phyloP scores from a whole-genome alignment of 2,329 filamentous ascomycete genomes.

The Nectriaceae sp. region DNA sequence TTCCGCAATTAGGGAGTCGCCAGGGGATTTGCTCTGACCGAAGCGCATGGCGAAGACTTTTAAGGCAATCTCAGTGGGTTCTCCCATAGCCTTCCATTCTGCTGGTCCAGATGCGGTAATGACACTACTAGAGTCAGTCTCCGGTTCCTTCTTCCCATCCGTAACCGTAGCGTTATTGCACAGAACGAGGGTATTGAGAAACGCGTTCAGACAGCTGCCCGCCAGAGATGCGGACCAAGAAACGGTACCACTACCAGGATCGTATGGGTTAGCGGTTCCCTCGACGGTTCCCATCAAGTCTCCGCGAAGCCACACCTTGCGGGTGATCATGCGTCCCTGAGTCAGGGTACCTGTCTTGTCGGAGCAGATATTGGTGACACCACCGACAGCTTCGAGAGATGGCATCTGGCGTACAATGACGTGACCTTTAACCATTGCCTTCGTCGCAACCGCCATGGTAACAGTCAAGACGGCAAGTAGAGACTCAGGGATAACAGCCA shows the following conservation, averaged over 20 bases:
- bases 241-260: constrained; percentile 59
- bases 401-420: constrained; percentile 68
- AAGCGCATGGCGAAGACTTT: constrained; percentile 74
- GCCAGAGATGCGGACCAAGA: constrained; percentile 44
- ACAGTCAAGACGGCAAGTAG: constrained; percentile 71
- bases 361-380: constrained; percentile 70
- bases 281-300: constrained; percentile 55
- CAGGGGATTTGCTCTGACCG: constrained; percentile 49
- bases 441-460: constrained; percentile 68
- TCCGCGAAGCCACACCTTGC: constrained; percentile 61
- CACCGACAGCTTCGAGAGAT: constrained; percentile 67
- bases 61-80: constrained; percentile 74
- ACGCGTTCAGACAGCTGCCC: constrained; percentile 44
- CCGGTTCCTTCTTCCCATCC: constrained; percentile 48
- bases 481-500: constrained; percentile 66
- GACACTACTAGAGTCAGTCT: constrained; percentile 49
- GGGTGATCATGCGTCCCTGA: constrained; percentile 66
- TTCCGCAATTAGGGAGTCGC: constrained; percentile 58
- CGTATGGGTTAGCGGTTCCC: constrained; percentile 59
- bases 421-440: constrained; percentile 64
- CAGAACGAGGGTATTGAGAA: constrained; percentile 57
- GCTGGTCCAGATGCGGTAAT: constrained; percentile 45
- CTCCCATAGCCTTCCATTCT: constrained; percentile 62
- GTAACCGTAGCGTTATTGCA: constrained; percentile 61
- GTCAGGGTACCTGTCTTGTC: constrained; percentile 72